Evolutionary conservation across 1,284 basidiomycete species (phyloP).

Genomic region (Schizophyllum commune): DNA sequence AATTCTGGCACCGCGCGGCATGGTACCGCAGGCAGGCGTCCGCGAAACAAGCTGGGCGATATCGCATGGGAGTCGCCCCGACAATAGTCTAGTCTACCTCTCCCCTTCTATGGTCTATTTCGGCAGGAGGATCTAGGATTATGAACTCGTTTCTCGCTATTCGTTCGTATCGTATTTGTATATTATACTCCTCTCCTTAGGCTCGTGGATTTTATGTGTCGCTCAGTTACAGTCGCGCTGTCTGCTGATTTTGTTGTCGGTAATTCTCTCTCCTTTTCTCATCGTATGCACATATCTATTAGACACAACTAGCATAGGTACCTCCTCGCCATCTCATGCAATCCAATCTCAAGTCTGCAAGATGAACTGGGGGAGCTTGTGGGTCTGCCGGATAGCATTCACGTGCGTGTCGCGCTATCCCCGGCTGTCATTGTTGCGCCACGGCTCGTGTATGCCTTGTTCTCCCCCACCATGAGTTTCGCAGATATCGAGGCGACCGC

Average conservation of each 20-base stretch:
- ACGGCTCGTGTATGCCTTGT: neutral
- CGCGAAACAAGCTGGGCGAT: neutral
- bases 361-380: neutral
- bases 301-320: neutral
- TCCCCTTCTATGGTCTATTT: neutral
- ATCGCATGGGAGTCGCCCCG: neutral
- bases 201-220: neutral
- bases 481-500: constrained; percentile 70
- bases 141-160: neutral
- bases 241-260: neutral
- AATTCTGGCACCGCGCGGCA: neutral
- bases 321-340: neutral
- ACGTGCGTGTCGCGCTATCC: neutral
- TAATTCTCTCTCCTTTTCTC: neutral
- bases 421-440: neutral
- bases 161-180: neutral
- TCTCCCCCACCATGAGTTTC: constrained; percentile 53
- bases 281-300: neutral
- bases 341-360: neutral
- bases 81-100: neutral
- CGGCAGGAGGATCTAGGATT: neutral
- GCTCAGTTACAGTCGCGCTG: neutral
- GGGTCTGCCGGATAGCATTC: neutral
- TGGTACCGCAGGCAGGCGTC: neutral
- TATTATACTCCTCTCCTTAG: neutral